phyloP scores from a whole-genome alignment of 768 basidiomycete species.

The Stropharia rugosoannulata region DNA sequence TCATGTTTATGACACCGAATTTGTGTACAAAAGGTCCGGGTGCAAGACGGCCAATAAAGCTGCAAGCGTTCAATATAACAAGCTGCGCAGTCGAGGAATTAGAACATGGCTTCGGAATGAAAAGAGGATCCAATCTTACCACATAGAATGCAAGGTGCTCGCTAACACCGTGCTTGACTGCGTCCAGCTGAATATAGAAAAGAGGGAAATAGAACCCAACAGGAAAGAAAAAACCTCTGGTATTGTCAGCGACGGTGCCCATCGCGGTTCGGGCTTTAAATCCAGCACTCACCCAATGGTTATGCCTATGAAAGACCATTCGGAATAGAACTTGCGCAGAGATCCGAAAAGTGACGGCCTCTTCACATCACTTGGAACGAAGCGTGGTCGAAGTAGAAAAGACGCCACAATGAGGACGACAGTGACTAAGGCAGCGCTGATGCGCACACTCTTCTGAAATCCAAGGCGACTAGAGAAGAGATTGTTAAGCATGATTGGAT shows the following conservation, averaged over 20 bases:
- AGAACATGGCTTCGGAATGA: neutral
- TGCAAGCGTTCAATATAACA: conserved; percentile 4
- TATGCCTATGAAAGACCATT: conserved; percentile 1
- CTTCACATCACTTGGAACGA: neutral
- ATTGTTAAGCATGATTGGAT: conserved; percentile 54
- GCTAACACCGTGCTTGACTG: conserved; percentile 3
- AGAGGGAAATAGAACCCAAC: conserved; percentile 2
- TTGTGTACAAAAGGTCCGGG: neutral
- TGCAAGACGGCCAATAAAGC: conserved; percentile 4
- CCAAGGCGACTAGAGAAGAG: conserved; percentile 36
- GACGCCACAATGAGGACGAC: conserved; percentile 37
- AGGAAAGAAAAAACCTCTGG: neutral
- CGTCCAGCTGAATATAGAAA: conserved; percentile 3
- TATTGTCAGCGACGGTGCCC: neutral
- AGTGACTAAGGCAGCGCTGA: conserved; percentile 34
- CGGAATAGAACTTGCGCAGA: neutral
- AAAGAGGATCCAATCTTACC: neutral
- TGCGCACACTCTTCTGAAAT: conserved; percentile 46
- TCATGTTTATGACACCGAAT: conserved; percentile 1
- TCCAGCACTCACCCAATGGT: neutral
- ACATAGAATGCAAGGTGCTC: neutral
- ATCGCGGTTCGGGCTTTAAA: neutral
- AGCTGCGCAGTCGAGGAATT: neutral
- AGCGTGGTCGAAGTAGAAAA: conserved; percentile 30
- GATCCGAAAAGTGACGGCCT: neutral